Evolutionary conservation across 2,329 filamentous ascomycete species (phyloP), one percentile per base, ranked within the genome.

Genomic region (Gliomastix tumulicola): DNA sequence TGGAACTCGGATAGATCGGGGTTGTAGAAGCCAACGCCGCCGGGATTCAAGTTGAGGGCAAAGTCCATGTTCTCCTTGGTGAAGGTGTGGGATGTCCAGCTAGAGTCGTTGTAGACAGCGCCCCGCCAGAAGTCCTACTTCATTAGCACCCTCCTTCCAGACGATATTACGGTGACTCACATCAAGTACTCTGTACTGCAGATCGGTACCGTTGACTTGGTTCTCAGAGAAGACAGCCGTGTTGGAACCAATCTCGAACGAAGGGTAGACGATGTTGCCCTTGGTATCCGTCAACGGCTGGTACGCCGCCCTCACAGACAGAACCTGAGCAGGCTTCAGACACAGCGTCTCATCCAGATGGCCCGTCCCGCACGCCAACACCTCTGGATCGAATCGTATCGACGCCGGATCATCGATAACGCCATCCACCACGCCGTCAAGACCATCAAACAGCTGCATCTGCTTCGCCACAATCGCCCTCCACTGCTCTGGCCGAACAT

Each of bases 241-340:
- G 21, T 32, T 21, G 7, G 35, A 16, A 21, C 35, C 35, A 15
- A 30, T 28, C 16, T 32, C 12, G 3, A 37, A 9, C 3, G 27
- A 15, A 5, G 35, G 35, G 30, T 37, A 37, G 30, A 37, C 21
- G 4, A 37, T 23, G 7, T 33, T 15, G n/a, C 30, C 35, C 13
- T 8, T 20, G 6, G 17, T 9, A n/a, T 37, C 21, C 18, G 21
- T 37, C 21, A 13, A 20, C 20, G 21, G 27, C 30, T 13, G 28
- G 20, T 18, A 31, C 10, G 7, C 27, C 35, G 13, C 12, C 8
- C 16, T 32, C 16, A 13, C 30, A 20, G 30, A 37, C 15, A 19
- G 21, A 27, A 11, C 11, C 20, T 18, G 32, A 27, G 11, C 25
- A n/a, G 25, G 25, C 4, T n/a, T 13, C n/a, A 28, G 25, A 28